phyloP scores from a whole-genome alignment of 208 protist genomes.

The Eutreptiella sp. region DNA sequence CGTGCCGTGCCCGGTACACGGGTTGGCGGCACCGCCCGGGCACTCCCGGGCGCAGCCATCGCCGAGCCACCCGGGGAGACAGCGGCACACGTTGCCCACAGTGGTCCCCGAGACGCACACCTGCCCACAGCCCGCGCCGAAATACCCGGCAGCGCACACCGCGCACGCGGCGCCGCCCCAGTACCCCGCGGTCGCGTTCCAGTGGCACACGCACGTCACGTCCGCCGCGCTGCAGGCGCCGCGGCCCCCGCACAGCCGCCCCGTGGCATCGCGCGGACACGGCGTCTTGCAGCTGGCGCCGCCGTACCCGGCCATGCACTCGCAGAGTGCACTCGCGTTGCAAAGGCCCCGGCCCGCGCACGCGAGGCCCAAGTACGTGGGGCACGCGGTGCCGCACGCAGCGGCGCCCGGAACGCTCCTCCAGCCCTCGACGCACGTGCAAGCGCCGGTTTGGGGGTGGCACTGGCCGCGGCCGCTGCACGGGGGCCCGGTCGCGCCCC shows the following conservation, averaged over 20 bases:
- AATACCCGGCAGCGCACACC: too few relatives aligned
- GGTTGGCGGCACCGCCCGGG: conserved; percentile 14
- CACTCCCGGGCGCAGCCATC: conserved; percentile 22
- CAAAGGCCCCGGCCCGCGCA: background rate
- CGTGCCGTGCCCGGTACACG: conserved; percentile 23
- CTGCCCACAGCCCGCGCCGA: background rate
- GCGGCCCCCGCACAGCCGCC: conserved; percentile 14
- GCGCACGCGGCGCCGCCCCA: too few relatives aligned
- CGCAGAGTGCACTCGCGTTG: background rate
- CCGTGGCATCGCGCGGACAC: too few relatives aligned
- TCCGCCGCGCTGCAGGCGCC: conserved; percentile 9
- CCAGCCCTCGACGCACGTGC: background rate
- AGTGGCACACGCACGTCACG: too few relatives aligned
- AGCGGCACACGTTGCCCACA: too few relatives aligned
- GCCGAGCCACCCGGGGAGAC: too few relatives aligned
- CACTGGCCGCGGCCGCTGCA: conserved; percentile 2
- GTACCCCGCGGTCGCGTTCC: too few relatives aligned
- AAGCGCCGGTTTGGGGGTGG: background rate
- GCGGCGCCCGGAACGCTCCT: background rate
- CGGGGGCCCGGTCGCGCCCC: background rate
- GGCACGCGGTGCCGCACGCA: background rate
- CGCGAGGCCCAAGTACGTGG: background rate
- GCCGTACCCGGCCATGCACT: conserved; percentile 8
- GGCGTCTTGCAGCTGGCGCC: background rate
- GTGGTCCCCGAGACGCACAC: too few relatives aligned